Conservation (phyloP, 441 rosid species). For the Caryocar brasiliense region DNA sequence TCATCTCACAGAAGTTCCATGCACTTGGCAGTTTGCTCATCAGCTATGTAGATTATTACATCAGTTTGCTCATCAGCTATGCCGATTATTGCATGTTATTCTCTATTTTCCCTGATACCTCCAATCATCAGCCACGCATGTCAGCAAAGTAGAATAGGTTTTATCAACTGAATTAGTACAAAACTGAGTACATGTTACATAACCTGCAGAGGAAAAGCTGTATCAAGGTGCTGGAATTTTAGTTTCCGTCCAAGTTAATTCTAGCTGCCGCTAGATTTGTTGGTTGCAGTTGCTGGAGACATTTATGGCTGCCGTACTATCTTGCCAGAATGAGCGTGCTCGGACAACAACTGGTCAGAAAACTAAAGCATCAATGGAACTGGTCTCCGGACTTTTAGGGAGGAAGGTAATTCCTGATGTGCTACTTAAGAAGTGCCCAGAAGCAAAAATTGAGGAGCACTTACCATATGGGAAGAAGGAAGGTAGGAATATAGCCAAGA, state of each 20-base stretch:
- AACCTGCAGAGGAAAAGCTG: neutral
- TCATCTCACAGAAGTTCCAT: neutral
- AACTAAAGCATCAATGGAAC: too few relatives aligned
- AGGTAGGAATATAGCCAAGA: neutral
- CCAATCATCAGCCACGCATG: neutral
- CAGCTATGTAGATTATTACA: neutral
- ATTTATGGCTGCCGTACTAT: neutral
- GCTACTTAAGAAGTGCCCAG: neutral
- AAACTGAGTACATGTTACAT: neutral
- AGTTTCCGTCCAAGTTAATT: neutral
- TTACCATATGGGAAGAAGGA: constrained; percentile 5
- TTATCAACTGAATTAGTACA: too few relatives aligned
- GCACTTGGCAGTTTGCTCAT: neutral
- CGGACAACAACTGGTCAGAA: too few relatives aligned
- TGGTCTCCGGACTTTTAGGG: too few relatives aligned
- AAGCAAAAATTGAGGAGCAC: neutral
- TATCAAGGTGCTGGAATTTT: neutral
- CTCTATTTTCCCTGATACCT: neutral
- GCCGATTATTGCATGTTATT: too few relatives aligned
- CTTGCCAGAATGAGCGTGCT: neutral
- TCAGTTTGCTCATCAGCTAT: neutral
- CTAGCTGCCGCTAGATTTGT: neutral
- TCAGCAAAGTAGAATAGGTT: neutral
- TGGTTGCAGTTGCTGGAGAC: neutral
- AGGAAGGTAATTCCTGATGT: too few relatives aligned